Percentiles rank a stretch among this genome's conserved stretches.
Conservation (phyloP, 208 protist species). For the Vickermania spadyakhi region DNA sequence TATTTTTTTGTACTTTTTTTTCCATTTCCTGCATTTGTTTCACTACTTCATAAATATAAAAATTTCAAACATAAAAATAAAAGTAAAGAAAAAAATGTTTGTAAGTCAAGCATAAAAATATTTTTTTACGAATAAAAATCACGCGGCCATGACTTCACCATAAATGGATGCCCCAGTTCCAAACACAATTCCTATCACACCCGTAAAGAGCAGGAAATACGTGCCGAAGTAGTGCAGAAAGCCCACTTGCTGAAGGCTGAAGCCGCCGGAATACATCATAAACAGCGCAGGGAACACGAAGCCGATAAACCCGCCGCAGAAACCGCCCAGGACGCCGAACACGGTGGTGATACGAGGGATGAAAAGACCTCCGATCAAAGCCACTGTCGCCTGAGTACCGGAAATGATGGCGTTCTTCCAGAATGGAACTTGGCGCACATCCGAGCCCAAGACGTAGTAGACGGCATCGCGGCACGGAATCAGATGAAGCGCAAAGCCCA, state of each 20-base stretch:
- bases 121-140: no score
- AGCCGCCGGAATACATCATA: constrained; percentile 42
- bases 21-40: no score
- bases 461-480: constrained; percentile 22
- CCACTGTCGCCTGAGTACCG: constrained; percentile 13
- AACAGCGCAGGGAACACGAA: constrained; percentile 53
- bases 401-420: constrained; percentile 38
- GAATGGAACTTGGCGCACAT: constrained; percentile 29
- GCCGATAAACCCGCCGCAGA: constrained; percentile 49
- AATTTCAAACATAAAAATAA: no score
- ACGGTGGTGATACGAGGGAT: constrained; percentile 27
- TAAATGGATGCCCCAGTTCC: constrained; percentile 27
- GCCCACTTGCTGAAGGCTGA: constrained; percentile 16
- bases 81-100: no score
- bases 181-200: constrained; percentile 44
- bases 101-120: no score
- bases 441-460: constrained; percentile 31
- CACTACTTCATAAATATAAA: no score
- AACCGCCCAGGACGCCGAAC: constrained; percentile 41
- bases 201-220: constrained; percentile 32
- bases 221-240: constrained; percentile 24
- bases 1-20: no score
- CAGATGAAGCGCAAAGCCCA: constrained; percentile 39
- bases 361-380: constrained; percentile 45
- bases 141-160: background rate